Conservation (phyloP, 2,329 filamentous ascomycete species). For the Aspergillus vadensis region DNA sequence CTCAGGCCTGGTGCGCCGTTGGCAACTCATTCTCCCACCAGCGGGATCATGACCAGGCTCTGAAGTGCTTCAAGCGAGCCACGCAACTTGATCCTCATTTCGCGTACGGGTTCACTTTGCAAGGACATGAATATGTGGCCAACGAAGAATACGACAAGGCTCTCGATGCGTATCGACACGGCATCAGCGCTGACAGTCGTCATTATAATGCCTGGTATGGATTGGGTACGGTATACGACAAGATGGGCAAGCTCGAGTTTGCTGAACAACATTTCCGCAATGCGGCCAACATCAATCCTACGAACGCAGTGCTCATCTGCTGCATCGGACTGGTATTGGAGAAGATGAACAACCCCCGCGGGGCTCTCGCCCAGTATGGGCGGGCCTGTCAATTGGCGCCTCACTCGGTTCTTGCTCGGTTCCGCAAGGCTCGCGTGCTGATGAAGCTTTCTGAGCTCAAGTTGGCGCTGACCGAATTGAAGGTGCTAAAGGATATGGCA, state of each 20-base stretch:
- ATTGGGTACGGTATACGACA: conserved; percentile 77
- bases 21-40: conserved; percentile 94
- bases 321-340: conserved; percentile 90
- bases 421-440: conserved; percentile 87
- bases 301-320: conserved; percentile 87
- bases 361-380: conserved; percentile 78
- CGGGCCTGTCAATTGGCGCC: conserved; percentile 82
- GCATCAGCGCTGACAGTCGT: conserved; percentile 79
- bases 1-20: conserved; percentile 92
- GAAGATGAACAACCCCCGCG: conserved; percentile 78
- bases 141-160: conserved; percentile 99
- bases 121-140: conserved; percentile 91
- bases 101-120: conserved; percentile 92
- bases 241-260: conserved; percentile 85
- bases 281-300: conserved; percentile 86
- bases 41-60: conserved; percentile 89
- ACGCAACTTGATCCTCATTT: conserved; percentile 88
- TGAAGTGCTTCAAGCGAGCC: conserved; percentile 91
- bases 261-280: conserved; percentile 89
- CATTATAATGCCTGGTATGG: conserved; percentile 99
- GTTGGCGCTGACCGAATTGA: conserved; percentile 76
- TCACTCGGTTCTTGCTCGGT: conserved; percentile 76
- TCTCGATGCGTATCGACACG: conserved; percentile 79
- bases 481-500: conserved; percentile 85
- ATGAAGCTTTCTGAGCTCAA: conserved; percentile 72